Conservation (phyloP, 768 basidiomycete species). For the Pisolithus microcarpus region DNA sequence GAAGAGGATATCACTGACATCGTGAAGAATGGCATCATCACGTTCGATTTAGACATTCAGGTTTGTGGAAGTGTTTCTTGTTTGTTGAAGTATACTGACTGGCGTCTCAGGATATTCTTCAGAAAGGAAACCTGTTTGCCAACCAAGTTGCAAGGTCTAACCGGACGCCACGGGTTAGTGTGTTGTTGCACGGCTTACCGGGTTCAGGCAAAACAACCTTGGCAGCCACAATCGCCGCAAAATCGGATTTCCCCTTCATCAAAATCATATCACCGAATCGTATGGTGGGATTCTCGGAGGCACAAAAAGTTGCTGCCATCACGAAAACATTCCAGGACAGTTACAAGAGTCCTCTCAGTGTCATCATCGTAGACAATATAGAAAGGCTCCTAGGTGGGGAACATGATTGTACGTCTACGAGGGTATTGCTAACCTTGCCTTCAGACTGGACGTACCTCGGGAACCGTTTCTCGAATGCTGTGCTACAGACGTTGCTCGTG, state of each 20-base stretch:
- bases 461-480: constrained; percentile 91
- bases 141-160: constrained; percentile 90
- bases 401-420: not conserved
- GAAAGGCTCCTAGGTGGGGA: constrained; percentile 83
- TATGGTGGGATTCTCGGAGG: constrained; percentile 95
- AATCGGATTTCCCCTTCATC: constrained; percentile 95
- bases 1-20: constrained; percentile 93
- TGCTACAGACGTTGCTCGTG: constrained; percentile 85
- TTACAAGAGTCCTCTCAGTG: constrained; percentile 95
- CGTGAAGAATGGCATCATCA: constrained; percentile 95
- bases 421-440: not conserved
- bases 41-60: constrained; percentile 68
- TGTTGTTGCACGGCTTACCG: constrained; percentile 83
- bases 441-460: constrained; percentile 96
- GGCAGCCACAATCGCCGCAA: constrained; percentile 88
- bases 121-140: constrained; percentile 81
- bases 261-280: constrained; percentile 92
- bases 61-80: constrained; percentile 32
- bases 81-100: constrained; percentile 1
- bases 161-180: constrained; percentile 85
- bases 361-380: constrained; percentile 91
- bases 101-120: constrained; percentile 63
- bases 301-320: constrained; percentile 85
- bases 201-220: constrained; percentile 94
- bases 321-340: constrained; percentile 91